A percentile compares a stretch with the other conserved stretches of the same genome.
Conservation (phyloP, 2,329 filamentous ascomycete species). For the Monosporascus sp. region DNA sequence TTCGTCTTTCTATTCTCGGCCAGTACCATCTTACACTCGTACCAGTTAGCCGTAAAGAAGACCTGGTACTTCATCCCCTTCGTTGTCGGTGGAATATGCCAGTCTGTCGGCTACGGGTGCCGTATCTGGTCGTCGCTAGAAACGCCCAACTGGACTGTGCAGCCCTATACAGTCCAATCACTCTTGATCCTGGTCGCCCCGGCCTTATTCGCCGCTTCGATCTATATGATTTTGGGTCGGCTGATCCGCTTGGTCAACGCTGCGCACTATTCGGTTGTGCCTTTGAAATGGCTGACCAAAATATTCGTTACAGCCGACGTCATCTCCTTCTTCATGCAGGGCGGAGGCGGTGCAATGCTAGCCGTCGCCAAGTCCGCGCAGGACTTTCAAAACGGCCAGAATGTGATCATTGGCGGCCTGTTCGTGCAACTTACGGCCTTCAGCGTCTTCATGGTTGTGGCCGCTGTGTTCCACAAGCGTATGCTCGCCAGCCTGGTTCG, state of each 20-base stretch:
- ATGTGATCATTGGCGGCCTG: neutral
- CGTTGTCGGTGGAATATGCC: constrained; percentile 47
- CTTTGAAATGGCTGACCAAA: constrained; percentile 40
- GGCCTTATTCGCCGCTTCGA: constrained; percentile 36
- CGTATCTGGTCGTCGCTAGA: constrained; percentile 37
- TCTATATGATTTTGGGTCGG: constrained; percentile 42
- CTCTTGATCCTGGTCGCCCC: constrained; percentile 37
- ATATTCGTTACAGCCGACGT: constrained; percentile 46
- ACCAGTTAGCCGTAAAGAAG: constrained; percentile 30
- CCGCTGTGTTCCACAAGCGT: neutral
- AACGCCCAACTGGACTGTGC: constrained; percentile 33
- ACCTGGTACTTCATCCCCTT: constrained; percentile 49
- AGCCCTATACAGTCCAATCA: constrained; percentile 33
- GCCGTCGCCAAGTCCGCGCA: neutral
- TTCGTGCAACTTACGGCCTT: neutral
- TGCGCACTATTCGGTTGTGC: constrained; percentile 36
- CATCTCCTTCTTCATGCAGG: constrained; percentile 40
- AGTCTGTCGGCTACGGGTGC: constrained; percentile 45
- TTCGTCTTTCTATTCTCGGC: constrained; percentile 36
- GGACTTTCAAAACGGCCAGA: neutral
- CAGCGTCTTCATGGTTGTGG: neutral
- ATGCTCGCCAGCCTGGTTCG: neutral
- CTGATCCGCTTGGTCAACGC: constrained; percentile 33
- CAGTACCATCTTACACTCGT: constrained; percentile 31
- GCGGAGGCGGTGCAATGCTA: constrained; percentile 2